Conservation (phyloP, 345 rosid species). For the Populus ilicifolia region DNA sequence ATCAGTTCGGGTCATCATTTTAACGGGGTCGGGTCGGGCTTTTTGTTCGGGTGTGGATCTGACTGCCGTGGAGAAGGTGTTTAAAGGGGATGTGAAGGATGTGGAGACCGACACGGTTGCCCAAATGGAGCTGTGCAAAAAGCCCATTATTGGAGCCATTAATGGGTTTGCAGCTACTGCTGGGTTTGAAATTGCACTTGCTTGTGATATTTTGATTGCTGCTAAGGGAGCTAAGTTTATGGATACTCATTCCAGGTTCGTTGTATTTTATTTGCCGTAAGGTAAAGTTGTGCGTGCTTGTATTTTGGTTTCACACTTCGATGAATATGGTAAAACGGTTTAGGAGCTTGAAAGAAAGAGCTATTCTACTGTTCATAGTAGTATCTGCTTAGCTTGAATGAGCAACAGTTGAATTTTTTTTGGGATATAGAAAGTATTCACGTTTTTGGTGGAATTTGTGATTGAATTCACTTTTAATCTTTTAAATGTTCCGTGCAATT, state of each 20-base stretch:
- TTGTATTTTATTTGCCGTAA: background rate
- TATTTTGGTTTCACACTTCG: background rate
- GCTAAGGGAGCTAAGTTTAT: slow-evolving; percentile 72
- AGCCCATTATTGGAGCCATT: slow-evolving; percentile 86
- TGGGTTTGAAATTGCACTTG: slow-evolving; percentile 84
- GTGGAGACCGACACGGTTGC: slow-evolving; percentile 57
- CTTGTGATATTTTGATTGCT: slow-evolving; percentile 80
- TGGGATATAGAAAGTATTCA: background rate
- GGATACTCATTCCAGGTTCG: slow-evolving; percentile 83
- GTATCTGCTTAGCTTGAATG: background rate
- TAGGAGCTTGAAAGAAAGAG: too few species aligned
- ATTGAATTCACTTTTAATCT: background rate
- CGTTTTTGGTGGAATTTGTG: background rate
- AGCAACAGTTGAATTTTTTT: background rate
- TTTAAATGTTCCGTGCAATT: background rate
- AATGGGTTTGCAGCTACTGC: slow-evolving; percentile 86
- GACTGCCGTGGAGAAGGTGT: slow-evolving; percentile 78
- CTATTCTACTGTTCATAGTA: too few species aligned
- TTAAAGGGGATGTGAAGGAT: slow-evolving; percentile 93
- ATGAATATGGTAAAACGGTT: too few species aligned
- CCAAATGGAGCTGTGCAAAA: slow-evolving; percentile 77
- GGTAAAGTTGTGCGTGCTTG: background rate
- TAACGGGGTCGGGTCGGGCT: slow-evolving; percentile 74
- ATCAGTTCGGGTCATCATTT: slow-evolving; percentile 55
- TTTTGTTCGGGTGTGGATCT: slow-evolving; percentile 92